A percentile compares a stretch with the other conserved stretches of the same genome.
Evolutionary conservation across 306 rosid genomes (phyloP).

Genomic region (Ochetophila trinervis): DNA sequence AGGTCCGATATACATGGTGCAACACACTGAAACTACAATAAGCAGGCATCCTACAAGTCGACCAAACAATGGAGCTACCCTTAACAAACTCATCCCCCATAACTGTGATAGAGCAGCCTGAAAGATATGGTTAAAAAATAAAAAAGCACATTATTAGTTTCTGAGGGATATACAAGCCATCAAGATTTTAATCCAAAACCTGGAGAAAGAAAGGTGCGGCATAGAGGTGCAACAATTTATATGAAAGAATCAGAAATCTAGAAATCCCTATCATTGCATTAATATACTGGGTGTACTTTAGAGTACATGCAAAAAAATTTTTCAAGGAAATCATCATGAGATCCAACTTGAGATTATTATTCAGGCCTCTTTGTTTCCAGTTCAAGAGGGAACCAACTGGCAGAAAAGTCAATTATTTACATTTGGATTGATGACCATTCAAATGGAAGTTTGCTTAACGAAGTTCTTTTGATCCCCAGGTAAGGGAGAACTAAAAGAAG

Average conservation of each 20-base stretch:
- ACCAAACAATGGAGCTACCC: constrained; percentile 48
- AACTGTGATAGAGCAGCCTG: constrained; percentile 67
- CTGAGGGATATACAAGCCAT: no score
- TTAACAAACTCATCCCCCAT: constrained; percentile 47
- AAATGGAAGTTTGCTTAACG: no score
- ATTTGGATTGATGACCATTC: no score
- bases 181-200: not conserved
- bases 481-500: no score
- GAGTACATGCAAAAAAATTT: not conserved
- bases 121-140: constrained; percentile 3
- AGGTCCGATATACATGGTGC: constrained; percentile 76
- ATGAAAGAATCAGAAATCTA: not conserved
- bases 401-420: no score
- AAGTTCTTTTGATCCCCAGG: no score
- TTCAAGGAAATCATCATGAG: not conserved
- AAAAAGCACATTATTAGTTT: no score
- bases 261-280: not conserved
- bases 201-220: not conserved
- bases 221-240: not conserved
- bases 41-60: constrained; percentile 54
- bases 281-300: not conserved
- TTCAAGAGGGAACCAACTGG: no score
- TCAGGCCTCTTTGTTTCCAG: no score
- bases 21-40: constrained; percentile 52
- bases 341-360: not conserved